Conservation (phyloP, 2,329 filamentous ascomycete species). For the Colletotrichum karsti region DNA sequence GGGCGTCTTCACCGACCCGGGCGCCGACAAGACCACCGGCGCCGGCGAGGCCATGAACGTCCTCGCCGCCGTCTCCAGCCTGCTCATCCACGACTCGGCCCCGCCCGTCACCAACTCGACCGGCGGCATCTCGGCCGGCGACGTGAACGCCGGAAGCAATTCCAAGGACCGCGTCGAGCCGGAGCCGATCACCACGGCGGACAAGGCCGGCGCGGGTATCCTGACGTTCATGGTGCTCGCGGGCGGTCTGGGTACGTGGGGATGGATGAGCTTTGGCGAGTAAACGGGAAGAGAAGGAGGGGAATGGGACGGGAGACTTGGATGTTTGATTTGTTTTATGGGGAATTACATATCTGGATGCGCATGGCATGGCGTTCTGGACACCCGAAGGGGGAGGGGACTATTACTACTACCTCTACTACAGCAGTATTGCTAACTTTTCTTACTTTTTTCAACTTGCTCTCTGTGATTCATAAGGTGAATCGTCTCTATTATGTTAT, state of each 20-base stretch:
- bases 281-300: too few species aligned
- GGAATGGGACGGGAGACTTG: background rate
- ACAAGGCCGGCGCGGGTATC: conserved; percentile 58
- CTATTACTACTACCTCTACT: background rate
- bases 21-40: conserved; percentile 61
- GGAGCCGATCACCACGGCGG: conserved; percentile 49
- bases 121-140: conserved; percentile 58
- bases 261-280: conserved; percentile 55
- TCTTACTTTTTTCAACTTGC: background rate
- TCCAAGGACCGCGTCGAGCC: conserved; percentile 39
- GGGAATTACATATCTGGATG: conserved; percentile 22
- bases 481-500: too few species aligned
- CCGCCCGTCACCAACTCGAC: conserved; percentile 54
- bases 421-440: background rate
- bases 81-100: conserved; percentile 51
- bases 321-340: conserved; percentile 5
- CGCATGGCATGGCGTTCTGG: conserved; percentile 28
- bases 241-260: conserved; percentile 51
- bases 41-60: conserved; percentile 69
- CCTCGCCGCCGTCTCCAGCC: conserved; percentile 60
- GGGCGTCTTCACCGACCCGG: conserved; percentile 52
- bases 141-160: conserved; percentile 48
- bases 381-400: background rate
- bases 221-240: conserved; percentile 54
- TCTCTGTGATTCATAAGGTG: too few species aligned